A percentile compares a stretch with the other conserved stretches of the same genome.
phyloP scores from a whole-genome alignment of 257 asterid species.

The Solanum neorickii region DNA sequence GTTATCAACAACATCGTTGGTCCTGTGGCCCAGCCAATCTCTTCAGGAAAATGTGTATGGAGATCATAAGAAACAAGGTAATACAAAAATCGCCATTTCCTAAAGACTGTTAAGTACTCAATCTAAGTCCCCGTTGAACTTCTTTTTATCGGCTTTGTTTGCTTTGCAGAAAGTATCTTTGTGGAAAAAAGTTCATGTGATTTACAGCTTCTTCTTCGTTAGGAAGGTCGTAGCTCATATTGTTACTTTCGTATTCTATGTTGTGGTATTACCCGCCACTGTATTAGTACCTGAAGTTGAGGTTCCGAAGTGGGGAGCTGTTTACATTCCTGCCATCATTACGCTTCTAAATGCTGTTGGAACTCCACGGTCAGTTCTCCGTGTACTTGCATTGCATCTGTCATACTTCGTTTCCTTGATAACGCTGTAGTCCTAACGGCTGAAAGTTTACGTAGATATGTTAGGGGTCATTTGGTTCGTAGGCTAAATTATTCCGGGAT shows the following conservation, averaged over 20 bases:
- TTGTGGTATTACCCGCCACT: slow-evolving; percentile 72
- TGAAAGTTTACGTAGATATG: neutral
- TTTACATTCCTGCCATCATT: slow-evolving; percentile 70
- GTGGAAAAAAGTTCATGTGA: slow-evolving; percentile 84
- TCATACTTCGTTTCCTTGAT: neutral
- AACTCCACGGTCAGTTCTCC: slow-evolving; percentile 63
- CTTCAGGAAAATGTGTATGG: slow-evolving; percentile 70
- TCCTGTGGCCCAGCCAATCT: slow-evolving; percentile 98
- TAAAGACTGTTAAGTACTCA: neutral
- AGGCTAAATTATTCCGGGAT: too few species aligned
- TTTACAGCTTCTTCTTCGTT: slow-evolving; percentile 89
- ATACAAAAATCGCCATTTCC: neutral
- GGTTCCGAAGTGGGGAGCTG: slow-evolving; percentile 89
- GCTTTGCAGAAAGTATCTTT: slow-evolving; percentile 62
- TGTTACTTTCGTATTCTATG: slow-evolving; percentile 70
- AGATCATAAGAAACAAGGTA: slow-evolving; percentile 75
- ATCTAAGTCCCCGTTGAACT: neutral
- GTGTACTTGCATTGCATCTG: neutral
- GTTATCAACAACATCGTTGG: slow-evolving; percentile 97
- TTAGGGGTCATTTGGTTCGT: neutral
- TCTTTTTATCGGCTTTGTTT: neutral
- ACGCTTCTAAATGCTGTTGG: slow-evolving; percentile 77
- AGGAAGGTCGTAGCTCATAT: slow-evolving; percentile 84
- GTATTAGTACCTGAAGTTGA: slow-evolving; percentile 82
- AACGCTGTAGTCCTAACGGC: neutral